A percentile compares a stretch with the other conserved stretches of the same genome.
phyloP scores from a whole-genome alignment of 768 basidiomycete genomes.

The Lepiota brunneoincarnata region DNA sequence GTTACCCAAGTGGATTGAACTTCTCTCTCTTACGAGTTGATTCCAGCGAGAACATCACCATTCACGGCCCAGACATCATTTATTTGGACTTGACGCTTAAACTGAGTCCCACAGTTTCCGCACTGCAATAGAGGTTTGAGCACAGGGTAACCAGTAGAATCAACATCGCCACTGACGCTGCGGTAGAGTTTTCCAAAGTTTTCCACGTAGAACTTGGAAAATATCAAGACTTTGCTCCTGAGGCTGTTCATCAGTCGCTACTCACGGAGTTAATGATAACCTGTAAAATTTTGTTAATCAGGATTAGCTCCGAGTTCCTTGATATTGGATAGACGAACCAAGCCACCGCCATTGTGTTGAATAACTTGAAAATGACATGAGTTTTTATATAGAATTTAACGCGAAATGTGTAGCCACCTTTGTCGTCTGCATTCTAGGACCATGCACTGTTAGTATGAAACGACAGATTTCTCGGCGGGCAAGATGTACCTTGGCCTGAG shows the following conservation, averaged over 20 bases:
- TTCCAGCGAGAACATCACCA: conserved; percentile 28
- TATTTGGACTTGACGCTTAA: conserved; percentile 25
- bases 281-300: conserved; percentile 3
- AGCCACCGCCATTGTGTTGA: conserved; percentile 36
- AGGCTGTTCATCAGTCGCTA: neutral
- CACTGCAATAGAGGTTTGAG: conserved; percentile 19
- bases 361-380: conserved; percentile 18
- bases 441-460: neutral
- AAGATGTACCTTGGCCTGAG: conserved; percentile 26
- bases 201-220: conserved; percentile 34
- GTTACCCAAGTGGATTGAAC: conserved; percentile 3
- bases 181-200: conserved; percentile 39
- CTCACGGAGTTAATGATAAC: conserved; percentile 36
- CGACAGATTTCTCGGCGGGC: no score
- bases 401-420: conserved; percentile 9
- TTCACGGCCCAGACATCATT: conserved; percentile 33
- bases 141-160: conserved; percentile 6
- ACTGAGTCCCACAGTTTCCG: conserved; percentile 30
- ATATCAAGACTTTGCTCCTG: neutral
- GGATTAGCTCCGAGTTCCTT: neutral
- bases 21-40: conserved; percentile 24
- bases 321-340: conserved; percentile 10
- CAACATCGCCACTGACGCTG: conserved; percentile 9
- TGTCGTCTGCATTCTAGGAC: conserved; percentile 29
- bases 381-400: no score